Base-by-base conservation (phyloP, 2,329 filamentous ascomycete species). In the Venturia pyrina region DNA sequence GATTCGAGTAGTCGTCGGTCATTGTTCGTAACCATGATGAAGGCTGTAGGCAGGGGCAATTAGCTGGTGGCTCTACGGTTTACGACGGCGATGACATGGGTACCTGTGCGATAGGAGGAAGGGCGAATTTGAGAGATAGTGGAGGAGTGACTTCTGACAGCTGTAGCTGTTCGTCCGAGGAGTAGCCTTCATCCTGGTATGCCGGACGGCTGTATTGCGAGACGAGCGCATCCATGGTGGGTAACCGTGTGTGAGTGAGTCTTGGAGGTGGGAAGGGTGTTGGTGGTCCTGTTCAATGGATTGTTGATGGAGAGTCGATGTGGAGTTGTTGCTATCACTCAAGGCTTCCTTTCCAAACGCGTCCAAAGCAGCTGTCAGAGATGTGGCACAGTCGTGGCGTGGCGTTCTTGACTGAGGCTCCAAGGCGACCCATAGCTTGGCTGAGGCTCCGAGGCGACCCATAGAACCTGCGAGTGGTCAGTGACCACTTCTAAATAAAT, bases 1-100 rank as follows among this genome's bases (percentile, higher is more conserved):
- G 92, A 83, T 99, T 99, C 73, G 92, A 88, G 79, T 93, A 57
- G 85, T 99, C 95, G 82, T 99, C 95, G 71, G 95, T 98, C 78
- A 91, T 91, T 72, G 95, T 91, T 76, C 95, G 93, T 74, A 99
- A 91, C 89, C 95, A 99, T 74, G 91, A 87, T 70, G 92, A 90
- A 71, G 91, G 90, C 90, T 96, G 75, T 46, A 15, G 43, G 53
- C n/a, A 37, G 24, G 13, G 59, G n/a, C 24, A 28, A 21, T 67
- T 67, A 68, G 66, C 63, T n/a, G 53, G 28, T 19, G 53, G 70
- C n/a, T 59, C 62, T 41, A 11, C 19, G 63, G 6, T 41, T 19
- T 65, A 34, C 44, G 28, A 66, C 57, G 37, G 63, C 24, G 48
- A 19, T 8, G 60, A 46, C 48, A 37, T n/a, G 79, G 87, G 74